phyloP scores from a whole-genome alignment of 169 alveolate genomes.

The Plasmodium reichenowi region DNA sequence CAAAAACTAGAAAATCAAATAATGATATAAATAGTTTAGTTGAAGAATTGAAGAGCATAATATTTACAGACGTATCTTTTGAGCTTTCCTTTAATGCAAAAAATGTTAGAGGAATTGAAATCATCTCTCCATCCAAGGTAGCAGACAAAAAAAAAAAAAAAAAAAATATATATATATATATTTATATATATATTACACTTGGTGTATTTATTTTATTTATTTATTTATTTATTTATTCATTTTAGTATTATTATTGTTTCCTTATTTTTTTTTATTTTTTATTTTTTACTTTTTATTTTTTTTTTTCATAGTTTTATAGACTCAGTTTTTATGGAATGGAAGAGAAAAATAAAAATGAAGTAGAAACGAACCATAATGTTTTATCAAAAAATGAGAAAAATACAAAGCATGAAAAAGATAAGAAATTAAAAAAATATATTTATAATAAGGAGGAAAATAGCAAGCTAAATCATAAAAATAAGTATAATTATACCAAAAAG shows the following conservation, averaged over 20 bases:
- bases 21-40: constrained; percentile 19
- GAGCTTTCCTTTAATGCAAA: constrained; percentile 25
- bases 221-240: neutral
- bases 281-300: neutral
- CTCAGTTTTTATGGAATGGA: constrained; percentile 57
- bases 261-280: neutral
- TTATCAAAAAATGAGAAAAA: neutral
- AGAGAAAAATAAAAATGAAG: neutral
- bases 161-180: neutral
- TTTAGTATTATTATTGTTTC: neutral
- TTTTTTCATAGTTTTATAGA: constrained; percentile 47
- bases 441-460: neutral
- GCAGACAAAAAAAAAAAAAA: neutral
- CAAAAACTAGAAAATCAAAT: neutral
- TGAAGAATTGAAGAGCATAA: constrained; percentile 25
- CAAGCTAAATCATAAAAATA: neutral
- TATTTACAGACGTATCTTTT: constrained; percentile 19
- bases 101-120: constrained; percentile 13
- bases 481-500: too few species aligned
- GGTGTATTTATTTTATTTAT: neutral
- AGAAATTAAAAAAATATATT: neutral
- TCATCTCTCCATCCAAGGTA: constrained; percentile 27
- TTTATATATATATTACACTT: neutral
- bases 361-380: neutral
- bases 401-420: neutral